Evolutionary conservation across 345 rosid species (phyloP).

Genomic region (Hypericum androsaemum): DNA sequence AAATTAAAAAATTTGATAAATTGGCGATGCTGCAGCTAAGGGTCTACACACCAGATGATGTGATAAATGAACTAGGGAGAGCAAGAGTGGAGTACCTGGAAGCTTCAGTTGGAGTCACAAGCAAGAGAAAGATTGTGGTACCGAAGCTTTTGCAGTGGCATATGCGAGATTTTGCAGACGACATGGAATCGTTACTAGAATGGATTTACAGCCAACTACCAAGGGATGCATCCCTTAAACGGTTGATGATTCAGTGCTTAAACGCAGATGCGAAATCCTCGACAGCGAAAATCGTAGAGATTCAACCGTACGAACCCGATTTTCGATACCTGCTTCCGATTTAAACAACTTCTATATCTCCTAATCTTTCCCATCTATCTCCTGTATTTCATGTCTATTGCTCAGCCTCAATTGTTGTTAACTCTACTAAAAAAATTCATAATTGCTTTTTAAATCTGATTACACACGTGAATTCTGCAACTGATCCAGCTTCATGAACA

Average conservation of each 20-base stretch:
- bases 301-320: slow-evolving; percentile 66
- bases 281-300: slow-evolving; percentile 42
- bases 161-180: slow-evolving; percentile 81
- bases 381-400: too few species aligned
- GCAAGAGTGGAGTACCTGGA: slow-evolving; percentile 76
- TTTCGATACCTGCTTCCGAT: slow-evolving; percentile 63
- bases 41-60: slow-evolving; percentile 60
- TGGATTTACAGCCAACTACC: slow-evolving; percentile 91
- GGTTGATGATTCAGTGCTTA: slow-evolving; percentile 63
- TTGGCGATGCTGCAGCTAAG: slow-evolving; percentile 58
- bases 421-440: too few species aligned
- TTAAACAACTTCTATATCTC: slow-evolving; percentile 8
- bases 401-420: too few species aligned
- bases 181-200: slow-evolving; percentile 63
- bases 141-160: slow-evolving; percentile 88
- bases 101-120: slow-evolving; percentile 67
- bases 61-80: slow-evolving; percentile 56
- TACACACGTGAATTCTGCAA: too few species aligned
- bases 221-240: slow-evolving; percentile 45
- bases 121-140: slow-evolving; percentile 67
- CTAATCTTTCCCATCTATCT: too few species aligned
- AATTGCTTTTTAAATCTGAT: too few species aligned
- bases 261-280: slow-evolving; percentile 42
- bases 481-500: too few species aligned
- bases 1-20: not conserved